A percentile compares a stretch with the other conserved stretches of the same genome.
Evolutionary conservation across 2,329 filamentous ascomycete species (phyloP).

Genomic region (Aspergillus japonicus): DNA sequence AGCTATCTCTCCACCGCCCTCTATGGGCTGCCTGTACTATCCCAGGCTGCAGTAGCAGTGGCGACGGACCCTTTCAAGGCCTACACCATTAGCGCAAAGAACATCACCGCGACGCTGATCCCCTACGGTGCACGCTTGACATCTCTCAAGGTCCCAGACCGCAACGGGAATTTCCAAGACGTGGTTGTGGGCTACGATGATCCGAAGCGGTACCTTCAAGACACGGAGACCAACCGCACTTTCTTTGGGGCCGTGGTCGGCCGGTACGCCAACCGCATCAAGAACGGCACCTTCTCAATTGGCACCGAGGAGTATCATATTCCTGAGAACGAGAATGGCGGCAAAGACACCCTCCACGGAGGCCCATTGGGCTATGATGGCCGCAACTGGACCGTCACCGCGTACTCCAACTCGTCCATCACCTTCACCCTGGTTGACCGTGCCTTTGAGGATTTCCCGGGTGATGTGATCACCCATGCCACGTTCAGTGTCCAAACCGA

Average conservation of each 20-base stretch:
- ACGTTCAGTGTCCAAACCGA: conserved; percentile 45
- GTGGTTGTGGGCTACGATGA: conserved; percentile 53
- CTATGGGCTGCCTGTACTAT: conserved; percentile 33
- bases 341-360: conserved; percentile 55
- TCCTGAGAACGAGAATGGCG: conserved; percentile 52
- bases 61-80: conserved; percentile 37
- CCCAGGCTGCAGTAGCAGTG: conserved; percentile 15
- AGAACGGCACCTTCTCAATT: conserved; percentile 56
- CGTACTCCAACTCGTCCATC: conserved; percentile 41
- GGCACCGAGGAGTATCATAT: conserved; percentile 50
- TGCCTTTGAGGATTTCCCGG: conserved; percentile 47
- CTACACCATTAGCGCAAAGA: conserved; percentile 48
- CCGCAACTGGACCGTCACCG: conserved; percentile 51
- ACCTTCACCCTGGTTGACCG: conserved; percentile 49
- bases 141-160: conserved; percentile 51
- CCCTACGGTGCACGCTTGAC: conserved; percentile 50
- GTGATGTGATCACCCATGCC: conserved; percentile 48
- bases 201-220: conserved; percentile 43
- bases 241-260: conserved; percentile 51
- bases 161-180: conserved; percentile 50
- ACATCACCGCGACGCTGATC: conserved; percentile 50
- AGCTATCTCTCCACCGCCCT: conserved; percentile 34
- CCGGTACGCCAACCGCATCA: conserved; percentile 57
- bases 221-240: conserved; percentile 49
- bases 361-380: conserved; percentile 49